Percentiles rank a stretch among this genome's conserved stretches.
Conservation (phyloP, 75 land plant species). For the Cupressus sempervirens region DNA sequence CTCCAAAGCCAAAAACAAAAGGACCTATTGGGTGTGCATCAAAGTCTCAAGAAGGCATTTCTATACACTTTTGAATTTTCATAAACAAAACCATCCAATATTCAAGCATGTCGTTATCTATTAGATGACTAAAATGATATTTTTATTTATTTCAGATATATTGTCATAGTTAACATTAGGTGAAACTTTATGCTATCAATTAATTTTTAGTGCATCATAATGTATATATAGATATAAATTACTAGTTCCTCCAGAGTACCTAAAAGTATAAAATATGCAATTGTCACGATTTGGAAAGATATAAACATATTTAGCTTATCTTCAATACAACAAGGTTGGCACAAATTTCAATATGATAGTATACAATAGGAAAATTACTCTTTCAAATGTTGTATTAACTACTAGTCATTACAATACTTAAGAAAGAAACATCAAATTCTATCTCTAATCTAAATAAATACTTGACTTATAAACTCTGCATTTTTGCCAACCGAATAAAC, state of each 20-base stretch:
- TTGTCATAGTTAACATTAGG: too few relatives aligned
- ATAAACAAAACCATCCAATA: background rate
- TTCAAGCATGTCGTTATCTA: background rate
- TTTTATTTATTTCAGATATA: too few relatives aligned
- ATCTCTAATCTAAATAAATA: too few relatives aligned
- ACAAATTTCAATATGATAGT: background rate
- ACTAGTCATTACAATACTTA: constrained; percentile 82
- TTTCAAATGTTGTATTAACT: constrained; percentile 53
- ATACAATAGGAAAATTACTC: constrained; percentile 33
- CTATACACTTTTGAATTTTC: constrained; percentile 57
- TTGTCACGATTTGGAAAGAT: background rate
- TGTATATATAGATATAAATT: too few relatives aligned
- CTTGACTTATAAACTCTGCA: constrained; percentile 63
- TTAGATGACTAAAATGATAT: too few relatives aligned
- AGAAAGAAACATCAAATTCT: constrained; percentile 72
- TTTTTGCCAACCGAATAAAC: background rate
- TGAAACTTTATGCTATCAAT: too few relatives aligned
- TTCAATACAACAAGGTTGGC: background rate
- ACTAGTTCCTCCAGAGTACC: constrained; percentile 80
- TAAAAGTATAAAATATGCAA: constrained; percentile 24
- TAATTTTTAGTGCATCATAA: too few relatives aligned
- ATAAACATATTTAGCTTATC: background rate
- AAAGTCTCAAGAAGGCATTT: too few relatives aligned
- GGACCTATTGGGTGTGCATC: too few relatives aligned
- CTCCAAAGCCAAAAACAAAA: too few relatives aligned